Base-by-base conservation (phyloP, 495 filamentous ascomycete genomes). In the Podospora fimiseda region DNA sequence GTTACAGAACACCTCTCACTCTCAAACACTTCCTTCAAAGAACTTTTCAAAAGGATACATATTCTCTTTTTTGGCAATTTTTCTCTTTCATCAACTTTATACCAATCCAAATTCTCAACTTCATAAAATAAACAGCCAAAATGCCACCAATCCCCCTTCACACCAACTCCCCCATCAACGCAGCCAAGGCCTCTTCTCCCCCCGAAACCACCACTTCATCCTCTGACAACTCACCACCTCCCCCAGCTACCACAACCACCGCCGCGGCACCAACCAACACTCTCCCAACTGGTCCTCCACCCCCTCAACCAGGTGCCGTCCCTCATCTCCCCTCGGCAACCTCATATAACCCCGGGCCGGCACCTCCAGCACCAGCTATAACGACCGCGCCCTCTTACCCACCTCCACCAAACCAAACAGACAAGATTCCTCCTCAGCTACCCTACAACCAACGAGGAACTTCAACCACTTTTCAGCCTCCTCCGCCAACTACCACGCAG, bases 71-170 rank as follows among this genome's bases (percentile, higher is more conserved):
- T 53, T 38, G n/a, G n/a, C n/a, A n/a, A n/a, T n/a, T n/a, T n/a
- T n/a, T n/a, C n/a, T n/a, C n/a, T n/a, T n/a, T n/a, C n/a, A n/a
- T n/a, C n/a, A n/a, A n/a, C n/a, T n/a, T n/a, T n/a, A n/a, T n/a
- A n/a, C n/a, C n/a, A n/a, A 21, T 23, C 23, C 22, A 24, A 11
- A 19, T 24, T 37, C 16, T n/a, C n/a, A n/a, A n/a, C n/a, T n/a
- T n/a, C n/a, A n/a, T n/a, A n/a, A n/a, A n/a, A n/a, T n/a, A n/a
- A n/a, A n/a, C n/a, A n/a, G n/a, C n/a, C n/a, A 71, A 21, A 30
- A 83, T 84, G 75, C 68, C 79, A 9, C 79, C 80, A 3, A 79
- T 87, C 56, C 76, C 67, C 39, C 72, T 84, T 22, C 79, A 83
- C 71, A 77, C 72, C 18, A 70, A 82, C 37, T 76, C 77, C 43